These are phyloP conservation scores for Magnolia sinica DNA, from an alignment of 164 flowering plant species.

Conservation along the genomic window DNA sequence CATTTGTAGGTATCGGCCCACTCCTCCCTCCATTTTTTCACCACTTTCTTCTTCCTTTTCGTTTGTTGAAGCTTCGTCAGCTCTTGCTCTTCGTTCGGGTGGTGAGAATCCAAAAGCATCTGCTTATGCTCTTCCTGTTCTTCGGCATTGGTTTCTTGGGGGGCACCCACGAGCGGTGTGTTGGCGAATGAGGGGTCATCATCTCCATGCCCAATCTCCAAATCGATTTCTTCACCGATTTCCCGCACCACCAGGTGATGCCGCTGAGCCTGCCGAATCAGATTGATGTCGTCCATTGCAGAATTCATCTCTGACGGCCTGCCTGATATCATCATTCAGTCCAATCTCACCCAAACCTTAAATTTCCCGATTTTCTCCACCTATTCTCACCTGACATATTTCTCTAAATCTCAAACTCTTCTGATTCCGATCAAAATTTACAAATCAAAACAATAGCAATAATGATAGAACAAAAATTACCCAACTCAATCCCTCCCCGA, in stretches of 20 bases:
- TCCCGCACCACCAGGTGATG: constrained; percentile 88
- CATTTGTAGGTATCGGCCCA: constrained; percentile 99
- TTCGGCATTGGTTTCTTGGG: constrained; percentile 60
- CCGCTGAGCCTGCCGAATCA: constrained; percentile 84
- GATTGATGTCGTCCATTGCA: constrained; percentile 85
- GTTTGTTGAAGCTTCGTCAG: constrained; percentile 47
- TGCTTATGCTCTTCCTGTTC: constrained; percentile 76
- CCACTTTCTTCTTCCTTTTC: constrained; percentile 95
- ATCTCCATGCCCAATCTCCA: constrained; percentile 92
- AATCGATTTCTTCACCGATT: constrained; percentile 89
- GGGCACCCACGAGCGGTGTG: constrained; percentile 55
- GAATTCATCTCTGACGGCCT: constrained; percentile 68
- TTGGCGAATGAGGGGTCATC: constrained; percentile 80
- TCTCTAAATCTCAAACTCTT: background rate
- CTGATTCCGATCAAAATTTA: background rate
- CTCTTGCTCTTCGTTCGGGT: constrained; percentile 64
- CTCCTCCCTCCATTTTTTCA: constrained; percentile 98
- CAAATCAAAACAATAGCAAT: background rate
- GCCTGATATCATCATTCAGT: constrained; percentile 73
- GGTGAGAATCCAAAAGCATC: constrained; percentile 55
- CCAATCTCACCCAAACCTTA: constrained; percentile 22
- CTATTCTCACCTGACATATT: background rate
- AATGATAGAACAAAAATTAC: too few species aligned
- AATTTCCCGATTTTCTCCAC: background rate
- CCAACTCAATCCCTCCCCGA: background rate